These are phyloP conservation scores for Myxozyma neotropica DNA, from an alignment of 805 yeast species.

Conservation along the genomic window DNA sequence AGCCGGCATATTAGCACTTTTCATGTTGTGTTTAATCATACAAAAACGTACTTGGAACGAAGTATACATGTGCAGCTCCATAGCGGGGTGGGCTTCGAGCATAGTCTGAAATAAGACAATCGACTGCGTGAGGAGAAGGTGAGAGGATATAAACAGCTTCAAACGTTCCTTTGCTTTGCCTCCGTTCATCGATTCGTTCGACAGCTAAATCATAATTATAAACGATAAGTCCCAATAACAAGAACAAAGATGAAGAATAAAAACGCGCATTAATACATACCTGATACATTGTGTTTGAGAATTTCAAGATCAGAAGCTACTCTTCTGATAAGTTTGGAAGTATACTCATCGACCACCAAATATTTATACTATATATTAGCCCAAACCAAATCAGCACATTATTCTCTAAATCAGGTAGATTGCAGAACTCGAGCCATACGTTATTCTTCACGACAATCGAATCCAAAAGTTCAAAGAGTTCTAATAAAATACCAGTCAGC, in stretches of 20 bases:
- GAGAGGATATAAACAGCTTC: slow-evolving; percentile 82
- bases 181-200: slow-evolving; percentile 61
- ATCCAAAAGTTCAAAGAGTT: slow-evolving; percentile 23
- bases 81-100: slow-evolving; percentile 68
- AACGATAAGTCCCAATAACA: too few relatives aligned
- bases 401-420: too few relatives aligned
- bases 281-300: slow-evolving; percentile 27
- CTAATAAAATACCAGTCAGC: slow-evolving; percentile 1
- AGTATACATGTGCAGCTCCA: slow-evolving; percentile 69
- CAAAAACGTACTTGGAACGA: slow-evolving; percentile 58
- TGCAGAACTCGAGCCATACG: slow-evolving; percentile 2
- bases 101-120: slow-evolving; percentile 78
- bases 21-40: background rate
- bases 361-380: slow-evolving; percentile 48
- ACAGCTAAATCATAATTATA: too few relatives aligned
- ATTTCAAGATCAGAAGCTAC: slow-evolving; percentile 31
- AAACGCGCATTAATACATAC: background rate
- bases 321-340: slow-evolving; percentile 52
- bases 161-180: slow-evolving; percentile 63
- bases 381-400: too few relatives aligned
- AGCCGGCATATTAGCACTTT: background rate
- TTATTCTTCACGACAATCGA: slow-evolving; percentile 24
- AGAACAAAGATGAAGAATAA: background rate
- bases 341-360: slow-evolving; percentile 59
- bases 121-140: slow-evolving; percentile 66